Conservation (phyloP, 305 asterid species). For the Fraxinus greggii region DNA sequence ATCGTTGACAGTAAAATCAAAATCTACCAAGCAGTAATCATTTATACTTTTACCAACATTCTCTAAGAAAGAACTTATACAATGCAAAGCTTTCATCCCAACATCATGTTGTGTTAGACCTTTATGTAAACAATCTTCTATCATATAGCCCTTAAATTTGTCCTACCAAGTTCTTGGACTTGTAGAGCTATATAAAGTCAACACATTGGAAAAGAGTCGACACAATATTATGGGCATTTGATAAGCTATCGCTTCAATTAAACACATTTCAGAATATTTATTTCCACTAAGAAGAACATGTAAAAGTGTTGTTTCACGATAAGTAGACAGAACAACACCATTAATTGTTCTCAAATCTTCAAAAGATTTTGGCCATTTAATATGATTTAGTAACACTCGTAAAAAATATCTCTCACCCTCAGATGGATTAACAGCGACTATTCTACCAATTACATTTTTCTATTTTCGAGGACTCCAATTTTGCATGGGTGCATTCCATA, state of each 20-base stretch:
- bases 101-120: not conserved
- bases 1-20: not conserved
- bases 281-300: not conserved
- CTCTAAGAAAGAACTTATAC: not conserved
- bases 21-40: not conserved
- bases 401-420: not conserved
- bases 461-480: not conserved
- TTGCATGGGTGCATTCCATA: not conserved
- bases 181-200: not conserved
- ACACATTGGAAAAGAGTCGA: not conserved
- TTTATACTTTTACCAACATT: too few relatives aligned
- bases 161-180: not conserved
- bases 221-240: not conserved
- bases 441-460: not conserved
- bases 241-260: not conserved
- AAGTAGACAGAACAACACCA: not conserved
- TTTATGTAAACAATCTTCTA: not conserved
- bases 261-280: not conserved
- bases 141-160: not conserved
- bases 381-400: too few relatives aligned
- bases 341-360: not conserved
- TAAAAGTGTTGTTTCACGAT: not conserved
- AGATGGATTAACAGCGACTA: not conserved
- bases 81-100: not conserved
- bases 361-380: not conserved